A percentile compares a stretch with the other conserved stretches of the same genome.
Conservation (phyloP, 257 asterid genomes). For the Penstemon davidsonii region DNA sequence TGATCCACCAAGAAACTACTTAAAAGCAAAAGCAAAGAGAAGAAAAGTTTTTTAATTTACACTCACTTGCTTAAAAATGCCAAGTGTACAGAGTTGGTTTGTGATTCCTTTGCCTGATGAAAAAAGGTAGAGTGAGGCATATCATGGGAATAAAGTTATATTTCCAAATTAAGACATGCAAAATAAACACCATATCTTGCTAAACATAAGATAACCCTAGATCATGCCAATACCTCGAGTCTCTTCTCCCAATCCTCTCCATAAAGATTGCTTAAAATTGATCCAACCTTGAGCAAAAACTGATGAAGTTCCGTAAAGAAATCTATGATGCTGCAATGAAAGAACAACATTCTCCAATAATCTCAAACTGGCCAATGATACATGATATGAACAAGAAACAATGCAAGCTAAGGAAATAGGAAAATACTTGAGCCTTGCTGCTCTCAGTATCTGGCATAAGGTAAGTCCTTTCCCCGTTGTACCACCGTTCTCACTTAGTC, state of each 20-base stretch:
- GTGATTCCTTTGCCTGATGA: constrained; percentile 81
- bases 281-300: constrained; percentile 75
- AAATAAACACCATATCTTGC: not conserved
- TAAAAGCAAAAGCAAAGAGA: constrained; percentile 25
- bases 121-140: constrained; percentile 25
- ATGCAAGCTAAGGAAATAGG: constrained; percentile 16
- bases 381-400: constrained; percentile 10
- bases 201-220: constrained; percentile 25
- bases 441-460: constrained; percentile 70
- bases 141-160: not conserved
- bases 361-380: constrained; percentile 16
- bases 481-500: constrained; percentile 49
- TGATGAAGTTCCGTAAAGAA: constrained; percentile 86
- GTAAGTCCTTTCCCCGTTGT: constrained; percentile 50
- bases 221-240: constrained; percentile 61
- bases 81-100: constrained; percentile 74
- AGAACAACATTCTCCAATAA: constrained; percentile 9
- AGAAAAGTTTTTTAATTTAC: constrained; percentile 16
- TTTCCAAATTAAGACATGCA: not conserved
- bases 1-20: constrained; percentile 18
- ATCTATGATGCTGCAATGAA: constrained; percentile 60
- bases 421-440: constrained; percentile 71
- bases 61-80: constrained; percentile 87
- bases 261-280: constrained; percentile 58
- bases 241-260: constrained; percentile 92